These are phyloP conservation scores for Cryptosporidium meleagridis DNA, from an alignment of 169 alveolate species.

Conservation along the genomic window DNA sequence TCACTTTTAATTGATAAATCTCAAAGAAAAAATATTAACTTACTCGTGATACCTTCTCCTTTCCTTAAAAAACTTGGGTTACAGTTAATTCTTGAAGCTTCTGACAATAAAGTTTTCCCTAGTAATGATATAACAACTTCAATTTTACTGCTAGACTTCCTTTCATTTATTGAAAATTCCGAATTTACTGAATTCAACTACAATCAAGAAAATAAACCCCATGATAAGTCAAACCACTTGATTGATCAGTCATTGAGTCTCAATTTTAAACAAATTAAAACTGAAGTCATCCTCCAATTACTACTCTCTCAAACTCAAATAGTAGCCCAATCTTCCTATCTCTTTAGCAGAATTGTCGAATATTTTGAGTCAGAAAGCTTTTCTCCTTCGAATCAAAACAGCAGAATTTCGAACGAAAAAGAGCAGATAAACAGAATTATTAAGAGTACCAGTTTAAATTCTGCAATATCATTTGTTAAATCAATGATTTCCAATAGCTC, in stretches of 20 bases:
- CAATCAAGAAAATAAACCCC: background rate
- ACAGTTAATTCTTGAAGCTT: slow-evolving; percentile 12
- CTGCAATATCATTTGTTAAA: slow-evolving; percentile 4
- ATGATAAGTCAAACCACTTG: background rate
- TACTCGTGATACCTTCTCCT: slow-evolving; percentile 63
- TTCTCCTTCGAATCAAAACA: background rate
- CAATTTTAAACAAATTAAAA: slow-evolving; percentile 34
- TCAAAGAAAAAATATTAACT: background rate
- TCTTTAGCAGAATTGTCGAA: slow-evolving; percentile 54
- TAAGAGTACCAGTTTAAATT: background rate
- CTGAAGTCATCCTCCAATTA: slow-evolving; percentile 40
- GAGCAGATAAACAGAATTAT: background rate
- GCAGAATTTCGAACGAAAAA: slow-evolving; percentile 35
- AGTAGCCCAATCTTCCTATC: slow-evolving; percentile 36
- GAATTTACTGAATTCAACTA: background rate
- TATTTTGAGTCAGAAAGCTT: background rate
- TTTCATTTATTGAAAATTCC: slow-evolving; percentile 22
- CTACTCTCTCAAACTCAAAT: slow-evolving; percentile 62
- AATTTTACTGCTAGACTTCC: slow-evolving; percentile 18
- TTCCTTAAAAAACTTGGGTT: slow-evolving; percentile 32
- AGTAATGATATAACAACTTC: slow-evolving; percentile 14
- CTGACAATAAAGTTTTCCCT: slow-evolving; percentile 1
- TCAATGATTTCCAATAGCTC: background rate
- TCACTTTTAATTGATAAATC: slow-evolving; percentile 18
- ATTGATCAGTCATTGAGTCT: background rate